Percentiles rank a stretch among this genome's conserved stretches.
phyloP scores from a whole-genome alignment of 495 filamentous ascomycete genomes.

The Podospora comata region DNA sequence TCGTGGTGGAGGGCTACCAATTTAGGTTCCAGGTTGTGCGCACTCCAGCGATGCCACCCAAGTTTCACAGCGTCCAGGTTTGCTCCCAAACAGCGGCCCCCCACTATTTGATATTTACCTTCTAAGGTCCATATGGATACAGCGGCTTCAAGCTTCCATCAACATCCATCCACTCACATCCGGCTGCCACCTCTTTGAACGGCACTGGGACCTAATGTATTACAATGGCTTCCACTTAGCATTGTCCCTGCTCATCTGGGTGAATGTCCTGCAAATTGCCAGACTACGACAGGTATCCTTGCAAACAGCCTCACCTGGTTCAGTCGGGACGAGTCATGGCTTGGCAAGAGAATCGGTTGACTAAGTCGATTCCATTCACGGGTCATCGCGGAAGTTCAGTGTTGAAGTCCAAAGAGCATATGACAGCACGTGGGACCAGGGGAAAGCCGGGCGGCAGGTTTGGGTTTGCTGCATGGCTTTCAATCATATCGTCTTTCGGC shows the following conservation, averaged over 20 bases:
- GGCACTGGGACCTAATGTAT: background rate
- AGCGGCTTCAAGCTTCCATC: background rate
- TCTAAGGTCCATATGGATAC: background rate
- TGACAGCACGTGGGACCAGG: background rate
- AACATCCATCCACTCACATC: background rate
- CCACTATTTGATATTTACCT: background rate
- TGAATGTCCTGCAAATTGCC: background rate
- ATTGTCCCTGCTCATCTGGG: background rate
- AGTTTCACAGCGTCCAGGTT: background rate
- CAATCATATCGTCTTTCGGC: background rate
- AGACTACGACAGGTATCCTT: background rate
- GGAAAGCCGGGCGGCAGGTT: background rate
- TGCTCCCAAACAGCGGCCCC: background rate
- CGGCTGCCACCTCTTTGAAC: background rate
- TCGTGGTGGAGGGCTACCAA: background rate
- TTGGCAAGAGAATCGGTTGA: background rate
- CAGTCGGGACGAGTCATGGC: background rate
- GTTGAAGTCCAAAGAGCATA: background rate
- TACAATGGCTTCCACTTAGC: background rate
- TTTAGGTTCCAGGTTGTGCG: conserved; percentile 6
- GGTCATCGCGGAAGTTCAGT: background rate
- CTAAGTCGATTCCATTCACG: background rate
- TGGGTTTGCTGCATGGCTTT: background rate
- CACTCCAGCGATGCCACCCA: background rate
- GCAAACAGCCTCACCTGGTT: background rate